Conservation (phyloP, 2,329 filamentous ascomycete species). For the Mariannaea sp. region DNA sequence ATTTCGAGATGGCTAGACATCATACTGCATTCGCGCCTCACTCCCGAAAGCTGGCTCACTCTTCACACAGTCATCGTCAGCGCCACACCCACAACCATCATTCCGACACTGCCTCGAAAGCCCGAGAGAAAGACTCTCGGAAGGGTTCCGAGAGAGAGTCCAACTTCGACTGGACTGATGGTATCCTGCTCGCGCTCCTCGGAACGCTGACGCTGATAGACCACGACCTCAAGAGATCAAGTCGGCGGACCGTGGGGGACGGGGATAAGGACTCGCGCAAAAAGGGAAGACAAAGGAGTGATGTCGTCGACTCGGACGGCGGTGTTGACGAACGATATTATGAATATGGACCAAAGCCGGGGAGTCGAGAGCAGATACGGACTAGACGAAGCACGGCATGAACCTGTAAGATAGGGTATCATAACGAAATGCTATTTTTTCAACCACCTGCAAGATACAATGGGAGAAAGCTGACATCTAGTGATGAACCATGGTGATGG, state of each 20-base stretch:
- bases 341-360: constrained; percentile 12
- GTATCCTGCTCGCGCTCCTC: constrained; percentile 45
- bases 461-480: too few species aligned
- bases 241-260: neutral
- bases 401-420: too few species aligned
- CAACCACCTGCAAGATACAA: too few species aligned
- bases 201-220: constrained; percentile 45
- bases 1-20: constrained; percentile 26
- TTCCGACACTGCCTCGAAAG: constrained; percentile 27
- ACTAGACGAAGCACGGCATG: neutral
- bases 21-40: constrained; percentile 22
- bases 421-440: too few species aligned
- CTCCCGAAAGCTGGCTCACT: neutral
- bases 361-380: constrained; percentile 5
- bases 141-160: constrained; percentile 42
- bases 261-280: neutral
- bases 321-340: constrained; percentile 16
- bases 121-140: constrained; percentile 42
- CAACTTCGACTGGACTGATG: constrained; percentile 49
- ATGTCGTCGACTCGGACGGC: neutral
- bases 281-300: neutral
- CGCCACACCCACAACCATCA: constrained; percentile 29
- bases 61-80: neutral
- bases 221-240: constrained; percentile 41
- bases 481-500: too few species aligned